phyloP scores from a whole-genome alignment of 495 filamentous ascomycete species.

The Aspergillus avenaceus region DNA sequence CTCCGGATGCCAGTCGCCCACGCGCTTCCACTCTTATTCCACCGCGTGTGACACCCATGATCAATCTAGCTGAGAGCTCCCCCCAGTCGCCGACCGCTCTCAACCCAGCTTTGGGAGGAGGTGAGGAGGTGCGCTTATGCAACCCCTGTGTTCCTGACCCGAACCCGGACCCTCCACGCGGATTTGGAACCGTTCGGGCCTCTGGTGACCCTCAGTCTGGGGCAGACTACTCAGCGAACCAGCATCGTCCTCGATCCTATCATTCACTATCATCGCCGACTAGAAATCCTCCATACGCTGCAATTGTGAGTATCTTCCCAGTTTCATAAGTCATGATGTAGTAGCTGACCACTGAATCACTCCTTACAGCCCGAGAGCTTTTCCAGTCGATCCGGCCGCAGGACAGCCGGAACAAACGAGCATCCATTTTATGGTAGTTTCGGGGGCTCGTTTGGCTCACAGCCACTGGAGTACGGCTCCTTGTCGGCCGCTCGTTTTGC shows the following conservation, averaged over 20 bases:
- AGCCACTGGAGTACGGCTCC: constrained; percentile 23
- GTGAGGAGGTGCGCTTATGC: constrained; percentile 85
- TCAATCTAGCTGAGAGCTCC: constrained; percentile 43
- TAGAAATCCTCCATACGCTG: background rate
- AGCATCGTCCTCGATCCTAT: constrained; percentile 17
- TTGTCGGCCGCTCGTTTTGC: constrained; percentile 8
- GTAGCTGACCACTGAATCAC: background rate
- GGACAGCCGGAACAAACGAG: constrained; percentile 23
- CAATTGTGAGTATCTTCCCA: constrained; percentile 10
- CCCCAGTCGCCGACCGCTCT: constrained; percentile 18
- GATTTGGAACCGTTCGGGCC: constrained; percentile 23
- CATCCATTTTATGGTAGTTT: constrained; percentile 14
- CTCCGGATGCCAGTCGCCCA: constrained; percentile 48
- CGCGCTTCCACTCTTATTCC: constrained; percentile 17
- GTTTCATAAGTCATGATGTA: background rate
- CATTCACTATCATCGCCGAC: constrained; percentile 14
- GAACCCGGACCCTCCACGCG: constrained; percentile 61
- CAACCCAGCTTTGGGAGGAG: constrained; percentile 64
- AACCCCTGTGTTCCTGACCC: constrained; percentile 94
- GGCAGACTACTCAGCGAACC: constrained; percentile 5
- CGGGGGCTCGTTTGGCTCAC: constrained; percentile 12
- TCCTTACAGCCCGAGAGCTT: constrained; percentile 9
- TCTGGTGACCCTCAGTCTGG: constrained; percentile 15
- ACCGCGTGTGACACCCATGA: constrained; percentile 18
- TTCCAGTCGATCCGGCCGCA: constrained; percentile 12